Evolutionary conservation across 768 basidiomycete species (phyloP).

Genomic region (Boletus eberwhitei): DNA sequence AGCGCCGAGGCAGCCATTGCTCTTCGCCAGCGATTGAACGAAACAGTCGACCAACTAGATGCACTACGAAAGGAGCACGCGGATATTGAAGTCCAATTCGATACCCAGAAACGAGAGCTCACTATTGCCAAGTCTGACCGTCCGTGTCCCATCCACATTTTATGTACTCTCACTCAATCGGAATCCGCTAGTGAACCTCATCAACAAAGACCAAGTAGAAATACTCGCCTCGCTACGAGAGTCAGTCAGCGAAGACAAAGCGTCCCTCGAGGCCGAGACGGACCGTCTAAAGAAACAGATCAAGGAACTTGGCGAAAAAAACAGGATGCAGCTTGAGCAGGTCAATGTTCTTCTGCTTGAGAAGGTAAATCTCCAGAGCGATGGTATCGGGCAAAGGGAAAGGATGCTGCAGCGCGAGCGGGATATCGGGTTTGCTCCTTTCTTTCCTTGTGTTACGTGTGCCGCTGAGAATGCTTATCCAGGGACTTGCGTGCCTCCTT

Average conservation of each 20-base stretch:
- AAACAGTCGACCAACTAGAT: slow-evolving; percentile 82
- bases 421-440: slow-evolving; percentile 64
- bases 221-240: slow-evolving; percentile 83
- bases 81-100: slow-evolving; percentile 68
- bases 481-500: slow-evolving; percentile 78
- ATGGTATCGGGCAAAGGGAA: slow-evolving; percentile 88
- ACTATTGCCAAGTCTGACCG: slow-evolving; percentile 84
- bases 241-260: slow-evolving; percentile 86
- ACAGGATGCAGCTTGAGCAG: slow-evolving; percentile 87
- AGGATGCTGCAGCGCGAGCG: slow-evolving; percentile 82
- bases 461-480: background rate
- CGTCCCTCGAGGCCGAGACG: slow-evolving; percentile 65
- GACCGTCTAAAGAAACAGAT: slow-evolving; percentile 62
- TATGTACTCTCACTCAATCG: slow-evolving; percentile 1
- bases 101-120: slow-evolving; percentile 61
- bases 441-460: background rate
- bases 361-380: slow-evolving; percentile 86
- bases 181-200: slow-evolving; percentile 65
- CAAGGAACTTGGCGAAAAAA: slow-evolving; percentile 75
- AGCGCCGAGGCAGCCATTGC: slow-evolving; percentile 88
- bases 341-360: slow-evolving; percentile 82
- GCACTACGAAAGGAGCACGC: slow-evolving; percentile 61
- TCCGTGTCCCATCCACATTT: slow-evolving; percentile 36
- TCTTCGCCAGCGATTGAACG: slow-evolving; percentile 81
- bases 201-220: slow-evolving; percentile 92